Conservation (phyloP, 192 early-diverging fungal genomes). For the Spizellomyces sp. region DNA sequence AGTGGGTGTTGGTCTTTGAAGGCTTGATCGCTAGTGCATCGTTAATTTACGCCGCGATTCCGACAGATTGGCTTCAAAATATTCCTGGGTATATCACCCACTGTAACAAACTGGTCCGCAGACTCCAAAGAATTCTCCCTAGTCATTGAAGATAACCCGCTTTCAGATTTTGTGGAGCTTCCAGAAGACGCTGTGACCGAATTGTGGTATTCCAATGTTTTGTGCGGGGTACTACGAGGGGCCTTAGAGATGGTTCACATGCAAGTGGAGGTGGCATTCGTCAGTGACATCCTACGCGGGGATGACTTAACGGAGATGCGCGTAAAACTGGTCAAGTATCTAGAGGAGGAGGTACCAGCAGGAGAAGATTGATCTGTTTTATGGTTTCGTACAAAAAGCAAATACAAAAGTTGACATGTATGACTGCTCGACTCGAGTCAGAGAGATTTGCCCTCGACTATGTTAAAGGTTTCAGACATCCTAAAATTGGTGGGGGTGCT, state of each 20-base stretch:
- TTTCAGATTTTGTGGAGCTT: constrained; percentile 97
- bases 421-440: too few species aligned
- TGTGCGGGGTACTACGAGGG: constrained; percentile 92
- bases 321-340: constrained; percentile 81
- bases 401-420: too few species aligned
- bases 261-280: constrained; percentile 86
- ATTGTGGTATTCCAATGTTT: constrained; percentile 96
- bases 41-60: neutral
- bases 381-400: too few species aligned
- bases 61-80: constrained; percentile 89
- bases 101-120: constrained; percentile 75
- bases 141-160: constrained; percentile 92
- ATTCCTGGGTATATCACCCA: constrained; percentile 90
- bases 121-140: constrained; percentile 93
- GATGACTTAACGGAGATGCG: constrained; percentile 91
- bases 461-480: too few species aligned
- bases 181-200: constrained; percentile 73
- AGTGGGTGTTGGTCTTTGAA: constrained; percentile 42
- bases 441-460: too few species aligned
- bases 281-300: constrained; percentile 80
- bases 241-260: constrained; percentile 95
- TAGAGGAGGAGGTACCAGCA: constrained; percentile 96
- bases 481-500: too few species aligned
- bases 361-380: constrained; percentile 55
- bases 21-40: neutral